These are phyloP conservation scores for Oryza longistaminata DNA, from an alignment of 176 grass and related monocot genomes.

Conservation along the genomic window DNA sequence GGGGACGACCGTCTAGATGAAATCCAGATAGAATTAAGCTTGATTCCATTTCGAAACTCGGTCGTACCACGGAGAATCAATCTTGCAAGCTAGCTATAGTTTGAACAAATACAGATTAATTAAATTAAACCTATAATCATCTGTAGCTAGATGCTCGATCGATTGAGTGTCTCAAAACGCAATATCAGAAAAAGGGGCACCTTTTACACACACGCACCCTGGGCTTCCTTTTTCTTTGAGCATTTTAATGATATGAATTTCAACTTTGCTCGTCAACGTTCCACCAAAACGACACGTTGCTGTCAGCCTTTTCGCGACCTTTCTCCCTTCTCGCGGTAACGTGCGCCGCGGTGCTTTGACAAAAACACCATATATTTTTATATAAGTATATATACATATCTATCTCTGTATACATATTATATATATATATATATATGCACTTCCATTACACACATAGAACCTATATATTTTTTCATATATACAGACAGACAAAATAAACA, in stretches of 20 bases:
- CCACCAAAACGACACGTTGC: background rate
- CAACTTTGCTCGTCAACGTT: background rate
- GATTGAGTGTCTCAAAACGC: background rate
- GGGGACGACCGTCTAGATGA: background rate
- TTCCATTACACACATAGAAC: background rate
- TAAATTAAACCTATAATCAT: background rate
- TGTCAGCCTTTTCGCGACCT: background rate
- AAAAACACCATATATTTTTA: background rate
- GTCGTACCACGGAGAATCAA: background rate
- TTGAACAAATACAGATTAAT: background rate
- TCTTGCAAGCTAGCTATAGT: background rate
- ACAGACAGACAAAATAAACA: background rate
- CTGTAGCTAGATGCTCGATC: background rate
- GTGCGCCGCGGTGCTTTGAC: conserved; percentile 8
- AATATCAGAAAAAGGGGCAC: background rate
- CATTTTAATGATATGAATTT: background rate
- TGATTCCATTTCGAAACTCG: background rate
- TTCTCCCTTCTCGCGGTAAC: background rate
- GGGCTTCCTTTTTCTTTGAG: background rate
- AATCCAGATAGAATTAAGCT: too few relatives aligned
- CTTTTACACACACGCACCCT: background rate
- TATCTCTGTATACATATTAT: background rate
- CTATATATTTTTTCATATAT: background rate
- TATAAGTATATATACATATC: background rate
- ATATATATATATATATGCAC: background rate